Evolutionary conservation across 148 eudicot species (phyloP), one percentile per base, ranked within the genome.

Genomic region (Chenopodium suecicum): DNA sequence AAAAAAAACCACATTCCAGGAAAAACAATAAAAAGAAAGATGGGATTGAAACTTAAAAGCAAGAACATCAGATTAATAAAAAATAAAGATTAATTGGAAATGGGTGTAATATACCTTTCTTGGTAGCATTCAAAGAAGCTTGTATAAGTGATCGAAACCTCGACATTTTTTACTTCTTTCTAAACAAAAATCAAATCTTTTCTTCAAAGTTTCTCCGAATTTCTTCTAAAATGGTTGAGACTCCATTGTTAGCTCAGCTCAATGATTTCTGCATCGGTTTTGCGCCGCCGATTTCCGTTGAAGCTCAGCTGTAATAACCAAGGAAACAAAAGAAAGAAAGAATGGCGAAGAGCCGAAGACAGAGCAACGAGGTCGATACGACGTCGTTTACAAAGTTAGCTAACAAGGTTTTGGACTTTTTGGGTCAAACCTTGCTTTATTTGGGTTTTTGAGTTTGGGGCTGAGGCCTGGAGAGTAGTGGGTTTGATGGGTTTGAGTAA

Each of bases 71-170:
- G 48, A 60, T 19, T 10, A 44, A 62, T 27, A 77, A 66, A n/a
- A 76, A 63, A 78, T 74, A 44, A 22, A 60, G 23, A 17, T 11
- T 20, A 37, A 77, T 22, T 11, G 20, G 4, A 66, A 41, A 50
- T 19, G 75, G 73, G 71, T 47, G 77, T 37, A 5, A 44, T 23
- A 4, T 81, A 93, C 98, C 98, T 90, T 89, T 90, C 88, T 90
- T 94, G 52, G 98, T 94, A 47, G 98, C 97, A 86, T 71, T 89
- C 37, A 94, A 47, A 83, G 98, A 94, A 79, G 98, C 93, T 87
- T 93, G 97, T 87, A 87, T 82, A 34, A 93, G 66, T 78, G 90
- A 88, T 81, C 93, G 91, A 83, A 94, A 88, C 84, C 92, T 90
- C 37, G 98, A 91, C 98, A 94, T 94, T 83, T 77, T 64, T 14